Evolutionary conservation across 768 basidiomycete species (phyloP), one percentile per base, ranked within the genome.

Genomic region (Tylopilus vinaceipallidus): DNA sequence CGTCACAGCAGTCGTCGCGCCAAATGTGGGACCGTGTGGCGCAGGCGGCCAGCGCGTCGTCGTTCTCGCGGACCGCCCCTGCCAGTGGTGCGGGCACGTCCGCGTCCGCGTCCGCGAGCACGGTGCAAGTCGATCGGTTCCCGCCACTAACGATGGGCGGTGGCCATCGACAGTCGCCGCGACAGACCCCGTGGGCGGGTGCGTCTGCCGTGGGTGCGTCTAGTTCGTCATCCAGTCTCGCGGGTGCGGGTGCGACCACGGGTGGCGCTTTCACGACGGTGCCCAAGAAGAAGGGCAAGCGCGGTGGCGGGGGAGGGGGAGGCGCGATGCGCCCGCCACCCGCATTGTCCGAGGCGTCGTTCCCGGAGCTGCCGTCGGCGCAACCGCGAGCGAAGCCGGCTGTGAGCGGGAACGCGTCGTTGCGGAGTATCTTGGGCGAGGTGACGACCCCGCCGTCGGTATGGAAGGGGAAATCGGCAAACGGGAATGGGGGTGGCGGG

Each of bases 11-110:
- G 52, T 74, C 81, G 3, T 82, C 86, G 2, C 75, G 85, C 43
- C 80, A 85, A 52, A 78, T 95, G 0, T 91, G 81, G 84, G 91
- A 93, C 55, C 83, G 93, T 14, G 92, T 95, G 22, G 93, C 91
- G 7, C 81, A 80, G 52, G 93, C 91, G 0, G 94, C 92, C 0
- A 64, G 71, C 0, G 71, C 74, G 3, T 71, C 75, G 3, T 69
- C 75, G 14, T 65, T 72, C 2, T 70, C 74, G 38, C 56, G 66
- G 7, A 9, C 1, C 10, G 53, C 59, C 24, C 51, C 57, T n/a
- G n/a, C n/a, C n/a, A n/a, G n/a, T 1, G 57, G 48, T 38, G 54
- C 58, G 4, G 41, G 45, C 30, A 37, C 54, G 9, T 27, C 58
- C 1, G 29, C 61, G 2, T 47, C 63, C 7, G 36, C 65, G 3